Base-by-base conservation (phyloP, 345 rosid species). In the Clausena lansium region DNA sequence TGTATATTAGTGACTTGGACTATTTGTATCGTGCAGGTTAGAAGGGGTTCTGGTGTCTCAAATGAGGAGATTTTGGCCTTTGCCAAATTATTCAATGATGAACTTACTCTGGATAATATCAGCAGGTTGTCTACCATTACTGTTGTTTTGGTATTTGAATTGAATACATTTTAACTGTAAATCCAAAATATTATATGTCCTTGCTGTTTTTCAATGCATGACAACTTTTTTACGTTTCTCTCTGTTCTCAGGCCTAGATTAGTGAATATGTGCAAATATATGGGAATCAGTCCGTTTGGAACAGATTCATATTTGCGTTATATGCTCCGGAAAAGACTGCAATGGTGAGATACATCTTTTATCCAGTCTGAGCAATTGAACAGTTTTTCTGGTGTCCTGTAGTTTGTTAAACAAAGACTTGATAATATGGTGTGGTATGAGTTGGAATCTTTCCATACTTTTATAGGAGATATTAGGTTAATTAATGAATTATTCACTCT, bases 61-160 rank as follows among this genome's bases (percentile, higher is more conserved):
- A 91, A 91, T 81, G 93, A 89, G 41, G 95, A 91, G 71, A 78
- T 91, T 80, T 83, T 91, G 84, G 85, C 89, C 69, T 91, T 91
- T 84, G 95, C 95, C 27, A 91, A 89, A 80, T 87, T 91, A 78
- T 91, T 91, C 81, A 89, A 91, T 74, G 95, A 91, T 74, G 95
- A 91, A 77, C 88, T 91, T 69, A 91, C 95, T 38, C 81, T 91
- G 67, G 95, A 91, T 80, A 91, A 91, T 81, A 89, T 91, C 68
- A 91, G 88, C 90, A 85, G 95, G 95, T 91, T 78, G 75, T 73
- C 10, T 73, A 81, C 47, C 52, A 50, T 57, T 70, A 38, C 59
- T 22, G 15, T 69, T 65, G 54, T 5, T 50, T 36, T 50, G 61
- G 10, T 36, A 36, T 52, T 64, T 27, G 19, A 52, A 24, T 38